These are phyloP conservation scores for Acanthamoeba culbertsoni DNA, from an alignment of 208 protist genomes.

Conservation along the genomic window DNA sequence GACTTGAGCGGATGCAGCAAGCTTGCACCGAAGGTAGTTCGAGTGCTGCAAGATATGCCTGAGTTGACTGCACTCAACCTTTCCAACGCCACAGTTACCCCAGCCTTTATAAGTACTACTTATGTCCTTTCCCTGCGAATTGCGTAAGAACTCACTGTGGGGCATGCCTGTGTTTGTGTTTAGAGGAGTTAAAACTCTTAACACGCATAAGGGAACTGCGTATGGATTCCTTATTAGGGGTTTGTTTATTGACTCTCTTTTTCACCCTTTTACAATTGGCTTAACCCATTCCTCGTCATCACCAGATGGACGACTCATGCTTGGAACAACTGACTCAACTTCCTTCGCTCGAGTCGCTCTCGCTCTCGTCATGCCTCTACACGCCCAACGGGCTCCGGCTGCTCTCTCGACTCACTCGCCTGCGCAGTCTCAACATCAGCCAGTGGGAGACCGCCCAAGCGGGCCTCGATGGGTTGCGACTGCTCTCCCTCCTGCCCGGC, in stretches of 20 bases:
- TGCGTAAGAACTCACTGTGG: too few relatives aligned
- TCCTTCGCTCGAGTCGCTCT: not conserved
- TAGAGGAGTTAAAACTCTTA: too few relatives aligned
- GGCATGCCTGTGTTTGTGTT: too few relatives aligned
- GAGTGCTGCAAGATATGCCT: not conserved
- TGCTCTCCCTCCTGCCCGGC: not conserved
- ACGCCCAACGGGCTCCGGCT: not conserved
- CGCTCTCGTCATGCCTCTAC: not conserved
- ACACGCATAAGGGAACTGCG: too few relatives aligned
- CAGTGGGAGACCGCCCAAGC: not conserved
- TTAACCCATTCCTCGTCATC: too few relatives aligned
- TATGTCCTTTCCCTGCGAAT: too few relatives aligned
- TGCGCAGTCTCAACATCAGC: not conserved
- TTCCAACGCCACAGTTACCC: not conserved
- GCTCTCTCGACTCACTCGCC: not conserved
- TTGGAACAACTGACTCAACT: not conserved
- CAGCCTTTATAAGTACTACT: too few relatives aligned
- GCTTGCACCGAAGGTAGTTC: not conserved
- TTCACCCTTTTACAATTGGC: too few relatives aligned
- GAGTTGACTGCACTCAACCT: not conserved
- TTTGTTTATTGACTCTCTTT: too few relatives aligned
- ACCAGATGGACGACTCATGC: not conserved
- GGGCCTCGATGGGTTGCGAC: not conserved
- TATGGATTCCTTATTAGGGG: too few relatives aligned
- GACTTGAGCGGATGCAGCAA: not conserved